These are phyloP conservation scores for Fraxinus excelsior DNA, from an alignment of 257 asterid species.

Conservation along the genomic window DNA sequence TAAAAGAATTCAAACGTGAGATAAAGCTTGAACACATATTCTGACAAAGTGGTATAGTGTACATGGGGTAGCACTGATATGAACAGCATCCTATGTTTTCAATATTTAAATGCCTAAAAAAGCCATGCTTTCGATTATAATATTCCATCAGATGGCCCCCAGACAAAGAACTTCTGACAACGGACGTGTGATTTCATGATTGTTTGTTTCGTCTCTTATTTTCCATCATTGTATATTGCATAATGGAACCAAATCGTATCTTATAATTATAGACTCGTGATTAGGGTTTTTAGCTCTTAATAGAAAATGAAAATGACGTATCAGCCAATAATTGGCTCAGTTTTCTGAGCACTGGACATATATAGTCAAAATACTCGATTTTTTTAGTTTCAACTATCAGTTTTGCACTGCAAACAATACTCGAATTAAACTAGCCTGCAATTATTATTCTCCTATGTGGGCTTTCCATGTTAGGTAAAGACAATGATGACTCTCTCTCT, in stretches of 20 bases:
- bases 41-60: conserved; percentile 44
- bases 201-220: too few relatives aligned
- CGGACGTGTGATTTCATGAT: conserved; percentile 35
- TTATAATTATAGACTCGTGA: conserved; percentile 39
- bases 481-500: conserved; percentile 13
- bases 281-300: conserved; percentile 58
- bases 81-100: conserved; percentile 78
- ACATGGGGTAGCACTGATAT: conserved; percentile 57
- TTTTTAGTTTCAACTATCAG: conserved; percentile 55
- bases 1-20: too few relatives aligned
- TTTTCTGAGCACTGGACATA: conserved; percentile 5
- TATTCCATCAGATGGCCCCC: too few relatives aligned
- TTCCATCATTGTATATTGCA: conserved; percentile 27
- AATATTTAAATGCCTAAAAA: conserved; percentile 21
- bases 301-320: conserved; percentile 26
- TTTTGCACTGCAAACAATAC: conserved; percentile 43
- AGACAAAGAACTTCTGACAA: conserved; percentile 40
- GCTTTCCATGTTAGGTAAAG: conserved; percentile 31
- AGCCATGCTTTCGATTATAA: too few relatives aligned
- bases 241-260: conserved; percentile 36
- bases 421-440: conserved; percentile 5
- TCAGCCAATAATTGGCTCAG: conserved; percentile 42
- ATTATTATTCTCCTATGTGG: conserved; percentile 33
- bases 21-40: not conserved
- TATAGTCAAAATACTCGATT: conserved; percentile 20